A percentile compares a stretch with the other conserved stretches of the same genome.
phyloP scores from a whole-genome alignment of 176 grass and related monocot genomes.

The Avena atlantica region DNA sequence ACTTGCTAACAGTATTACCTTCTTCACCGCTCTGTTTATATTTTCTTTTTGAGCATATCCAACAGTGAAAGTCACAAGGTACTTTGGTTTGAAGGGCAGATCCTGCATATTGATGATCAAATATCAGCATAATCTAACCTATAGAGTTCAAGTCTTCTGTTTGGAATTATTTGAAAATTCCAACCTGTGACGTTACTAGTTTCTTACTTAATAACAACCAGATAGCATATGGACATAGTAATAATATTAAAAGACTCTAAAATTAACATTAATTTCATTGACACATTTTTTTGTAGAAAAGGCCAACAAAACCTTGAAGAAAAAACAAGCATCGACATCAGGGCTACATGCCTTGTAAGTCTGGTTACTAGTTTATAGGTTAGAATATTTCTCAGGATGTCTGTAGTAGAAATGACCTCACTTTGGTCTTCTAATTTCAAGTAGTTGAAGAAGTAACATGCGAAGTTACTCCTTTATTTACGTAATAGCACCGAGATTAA shows the following conservation, averaged over 20 bases:
- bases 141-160: not conserved
- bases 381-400: not conserved
- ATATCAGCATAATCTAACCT: constrained; percentile 20
- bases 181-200: not conserved
- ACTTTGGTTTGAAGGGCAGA: constrained; percentile 78
- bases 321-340: not conserved
- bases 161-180: constrained; percentile 7
- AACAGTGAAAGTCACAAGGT: constrained; percentile 92
- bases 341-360: not conserved
- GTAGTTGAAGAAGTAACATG: not conserved
- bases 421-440: not conserved
- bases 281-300: not conserved
- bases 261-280: not conserved
- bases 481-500: not conserved
- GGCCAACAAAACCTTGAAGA: constrained; percentile 32
- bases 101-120: constrained; percentile 65
- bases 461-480: not conserved
- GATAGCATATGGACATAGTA: not conserved
- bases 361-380: not conserved
- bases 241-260: not conserved
- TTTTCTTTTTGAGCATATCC: constrained; percentile 74
- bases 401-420: not conserved
- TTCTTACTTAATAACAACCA: not conserved
- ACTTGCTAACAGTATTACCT: constrained; percentile 51
- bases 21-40: constrained; percentile 84